Base-by-base conservation (phyloP, 2,329 filamentous ascomycete genomes). In the Juglanconis oblonga region DNA sequence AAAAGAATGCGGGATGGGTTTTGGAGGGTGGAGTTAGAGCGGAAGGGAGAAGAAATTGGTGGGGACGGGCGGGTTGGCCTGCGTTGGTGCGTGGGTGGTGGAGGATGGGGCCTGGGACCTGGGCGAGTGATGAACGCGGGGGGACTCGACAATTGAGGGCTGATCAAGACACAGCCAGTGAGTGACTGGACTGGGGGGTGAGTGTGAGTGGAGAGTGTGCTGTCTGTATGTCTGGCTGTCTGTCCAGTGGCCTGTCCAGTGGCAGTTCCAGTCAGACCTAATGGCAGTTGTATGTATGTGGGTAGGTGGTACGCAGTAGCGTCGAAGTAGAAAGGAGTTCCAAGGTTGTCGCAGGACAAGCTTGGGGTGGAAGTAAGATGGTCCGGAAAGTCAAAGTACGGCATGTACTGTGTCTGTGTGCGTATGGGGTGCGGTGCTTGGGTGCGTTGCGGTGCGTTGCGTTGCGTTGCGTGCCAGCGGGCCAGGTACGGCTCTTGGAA, bases 11-110 rank as follows among this genome's bases (percentile, higher is more conserved):
- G 47, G 51, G 35, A 53, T 57, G 52, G 33, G 56, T 36, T 52
- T 51, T 58, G 45, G 36, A 48, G 48, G 31, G 38, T 53, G 29
- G 55, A 60, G 56, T 55, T 35, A 53, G 49, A 52, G 32, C 45
- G 42, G 62, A 52, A 55, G 53, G 56, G 48, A 52, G 45, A 55
- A 49, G 53, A 62, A 59, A 62, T 56, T 53, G 55, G 59, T 57
- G 62, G 59, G 59, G 47, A 57, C 45, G 44, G 13, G 47, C 32
- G 52, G 42, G 33, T 47, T 35, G 29, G 40, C 36, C 40, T 29
- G 42, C 35, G 42, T 11, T 42, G 29, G 29, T 33, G 48, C 33
- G 40, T 5, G n/a, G 42, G 42, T 42, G 40, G 45, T n/a, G 44
- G 40, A 24, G 29, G 44, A 47, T 8, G 44, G 44, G 44, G 36